A percentile compares a stretch with the other conserved stretches of the same genome.
Conservation (phyloP, 1,284 basidiomycete genomes). For the Rhodotorula sp. region DNA sequence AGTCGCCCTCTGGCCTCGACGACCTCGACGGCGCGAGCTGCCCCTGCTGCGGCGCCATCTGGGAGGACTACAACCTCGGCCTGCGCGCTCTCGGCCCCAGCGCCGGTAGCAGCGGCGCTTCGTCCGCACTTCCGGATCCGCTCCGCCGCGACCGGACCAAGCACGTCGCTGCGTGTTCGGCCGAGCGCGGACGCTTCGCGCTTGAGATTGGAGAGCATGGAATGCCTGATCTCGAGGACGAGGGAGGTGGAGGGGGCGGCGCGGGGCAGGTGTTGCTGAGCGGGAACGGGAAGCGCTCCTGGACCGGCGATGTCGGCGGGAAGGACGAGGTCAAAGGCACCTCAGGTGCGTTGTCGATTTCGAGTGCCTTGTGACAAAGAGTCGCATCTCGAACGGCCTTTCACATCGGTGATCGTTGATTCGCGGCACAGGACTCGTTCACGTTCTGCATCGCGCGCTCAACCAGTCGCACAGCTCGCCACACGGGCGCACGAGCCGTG, state of each 20-base stretch:
- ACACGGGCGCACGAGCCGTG: constrained; percentile 17
- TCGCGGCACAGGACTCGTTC: constrained; percentile 10
- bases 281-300: background rate
- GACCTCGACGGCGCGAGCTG: background rate
- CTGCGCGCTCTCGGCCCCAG: background rate
- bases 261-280: too few species aligned
- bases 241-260: background rate
- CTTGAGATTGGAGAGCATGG: background rate
- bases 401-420: background rate
- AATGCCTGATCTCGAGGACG: background rate
- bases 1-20: background rate
- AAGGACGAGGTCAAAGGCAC: background rate
- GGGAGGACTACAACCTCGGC: constrained; percentile 4
- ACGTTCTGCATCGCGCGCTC: constrained; percentile 1
- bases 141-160: background rate
- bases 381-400: background rate
- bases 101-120: too few species aligned
- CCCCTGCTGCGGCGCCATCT: constrained; percentile 23
- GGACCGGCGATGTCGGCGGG: background rate
- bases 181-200: background rate
- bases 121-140: background rate
- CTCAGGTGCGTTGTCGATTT: background rate
- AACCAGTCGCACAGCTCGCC: constrained; percentile 8
- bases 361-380: too few species aligned
- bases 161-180: background rate